Conservation (phyloP, 108 stramenopile genomes). For the Cyclotella kingstonii region DNA sequence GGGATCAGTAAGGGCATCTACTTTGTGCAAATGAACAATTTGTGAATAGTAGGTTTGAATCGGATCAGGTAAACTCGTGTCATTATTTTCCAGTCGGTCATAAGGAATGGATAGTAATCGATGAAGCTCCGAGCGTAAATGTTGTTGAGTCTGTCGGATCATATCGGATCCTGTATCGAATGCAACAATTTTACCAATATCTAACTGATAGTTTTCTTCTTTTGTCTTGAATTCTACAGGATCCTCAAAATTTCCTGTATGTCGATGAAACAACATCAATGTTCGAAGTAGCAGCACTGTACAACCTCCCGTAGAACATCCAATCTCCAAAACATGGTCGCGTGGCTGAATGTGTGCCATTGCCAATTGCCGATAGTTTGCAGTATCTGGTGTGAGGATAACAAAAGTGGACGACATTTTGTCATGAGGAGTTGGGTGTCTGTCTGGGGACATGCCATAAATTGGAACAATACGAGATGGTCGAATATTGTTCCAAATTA, state of each 20-base stretch:
- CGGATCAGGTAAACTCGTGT: no score
- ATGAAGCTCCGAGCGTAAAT: conserved; percentile 7
- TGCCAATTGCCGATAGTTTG: conserved; percentile 61
- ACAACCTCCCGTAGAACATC: conserved; percentile 80
- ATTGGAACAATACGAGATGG: conserved; percentile 34
- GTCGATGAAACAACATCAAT: conserved; percentile 34
- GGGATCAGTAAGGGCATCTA: conserved; percentile 74
- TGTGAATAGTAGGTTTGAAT: no score
- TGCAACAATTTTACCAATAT: conserved; percentile 46
- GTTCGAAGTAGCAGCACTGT: conserved; percentile 28
- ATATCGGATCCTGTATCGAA: conserved; percentile 75
- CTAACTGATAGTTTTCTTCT: not conserved
- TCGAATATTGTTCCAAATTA: conserved; percentile 9
- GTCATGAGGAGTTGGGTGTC: not conserved
- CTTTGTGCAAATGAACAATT: conserved; percentile 23
- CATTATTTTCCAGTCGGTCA: no score
- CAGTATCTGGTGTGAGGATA: conserved; percentile 58
- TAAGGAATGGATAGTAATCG: not conserved
- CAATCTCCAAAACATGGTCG: conserved; percentile 78
- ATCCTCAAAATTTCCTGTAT: no score
- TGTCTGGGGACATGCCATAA: conserved; percentile 11
- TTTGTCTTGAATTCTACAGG: no score
- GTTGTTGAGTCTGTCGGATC: conserved; percentile 39
- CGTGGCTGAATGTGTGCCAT: conserved; percentile 42
- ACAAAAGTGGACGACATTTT: conserved; percentile 10